Conservation (phyloP, 345 rosid species). For the Mangifera indica region DNA sequence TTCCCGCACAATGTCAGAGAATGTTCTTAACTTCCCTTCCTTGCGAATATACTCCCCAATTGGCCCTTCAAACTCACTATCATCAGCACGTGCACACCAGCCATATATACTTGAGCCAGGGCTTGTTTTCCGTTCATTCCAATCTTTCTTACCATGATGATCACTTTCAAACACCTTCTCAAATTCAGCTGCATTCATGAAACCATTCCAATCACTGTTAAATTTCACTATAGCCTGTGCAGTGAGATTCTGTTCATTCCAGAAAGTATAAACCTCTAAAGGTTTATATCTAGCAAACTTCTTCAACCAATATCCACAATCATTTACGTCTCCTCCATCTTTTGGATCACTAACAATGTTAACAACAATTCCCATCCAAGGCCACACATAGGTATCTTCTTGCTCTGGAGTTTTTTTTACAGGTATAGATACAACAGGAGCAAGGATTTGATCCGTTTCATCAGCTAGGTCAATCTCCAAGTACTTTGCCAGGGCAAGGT, state of each 20-base stretch:
- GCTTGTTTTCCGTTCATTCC: constrained; percentile 38
- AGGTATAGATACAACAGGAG: constrained; percentile 24
- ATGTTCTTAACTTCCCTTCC: constrained; percentile 56
- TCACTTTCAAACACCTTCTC: constrained; percentile 58
- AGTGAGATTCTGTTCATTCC: constrained; percentile 36
- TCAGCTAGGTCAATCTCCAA: constrained; percentile 56
- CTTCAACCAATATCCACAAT: constrained; percentile 52
- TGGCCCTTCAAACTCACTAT: constrained; percentile 52
- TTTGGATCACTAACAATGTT: constrained; percentile 34
- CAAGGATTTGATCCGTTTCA: constrained; percentile 40
- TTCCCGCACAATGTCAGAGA: constrained; percentile 53
- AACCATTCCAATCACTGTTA: constrained; percentile 62
- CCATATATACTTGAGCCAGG: constrained; percentile 51
- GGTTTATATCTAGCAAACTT: constrained; percentile 62
- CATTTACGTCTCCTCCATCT: constrained; percentile 22
- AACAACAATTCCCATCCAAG: constrained; percentile 76
- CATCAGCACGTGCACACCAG: constrained; percentile 83
- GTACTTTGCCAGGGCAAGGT: constrained; percentile 70
- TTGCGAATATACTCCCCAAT: constrained; percentile 64
- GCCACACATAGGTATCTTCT: constrained; percentile 62
- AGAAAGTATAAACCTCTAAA: constrained; percentile 44
- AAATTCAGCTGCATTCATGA: constrained; percentile 49
- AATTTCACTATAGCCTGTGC: constrained; percentile 61
- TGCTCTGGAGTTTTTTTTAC: constrained; percentile 28
- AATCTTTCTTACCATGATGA: constrained; percentile 50